Evolutionary conservation across 345 rosid genomes (phyloP).

Genomic region (Euphorbia pulcherrima): DNA sequence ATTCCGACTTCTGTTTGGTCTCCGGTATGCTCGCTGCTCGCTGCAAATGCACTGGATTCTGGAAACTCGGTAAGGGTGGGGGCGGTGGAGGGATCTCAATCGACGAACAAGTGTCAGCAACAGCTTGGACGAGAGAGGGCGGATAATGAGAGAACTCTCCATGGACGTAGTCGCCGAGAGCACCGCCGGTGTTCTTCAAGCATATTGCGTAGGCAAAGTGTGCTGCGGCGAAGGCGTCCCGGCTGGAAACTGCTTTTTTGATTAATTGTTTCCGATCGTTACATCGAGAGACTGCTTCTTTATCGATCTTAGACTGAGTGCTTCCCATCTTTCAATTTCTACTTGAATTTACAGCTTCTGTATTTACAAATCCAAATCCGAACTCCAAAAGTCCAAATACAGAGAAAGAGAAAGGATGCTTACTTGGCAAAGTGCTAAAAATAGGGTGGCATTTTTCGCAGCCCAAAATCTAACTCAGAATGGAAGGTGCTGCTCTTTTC

Average conservation of each 20-base stretch:
- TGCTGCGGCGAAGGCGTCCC: conserved; percentile 95
- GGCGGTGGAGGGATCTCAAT: conserved; percentile 1
- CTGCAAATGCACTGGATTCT: conserved; percentile 34
- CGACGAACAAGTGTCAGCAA: conserved; percentile 5
- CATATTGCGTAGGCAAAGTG: conserved; percentile 74
- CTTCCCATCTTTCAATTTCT: conserved; percentile 60
- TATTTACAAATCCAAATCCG: no score
- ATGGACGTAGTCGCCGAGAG: conserved; percentile 74
- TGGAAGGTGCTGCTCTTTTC: no score
- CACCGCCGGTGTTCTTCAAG: conserved; percentile 88
- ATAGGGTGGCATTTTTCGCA: no score
- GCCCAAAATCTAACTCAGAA: no score
- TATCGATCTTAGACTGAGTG: conserved; percentile 85
- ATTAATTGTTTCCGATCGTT: conserved; percentile 60
- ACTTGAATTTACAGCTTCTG: no score
- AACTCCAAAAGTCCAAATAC: no score
- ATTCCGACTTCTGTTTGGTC: conserved; percentile 51
- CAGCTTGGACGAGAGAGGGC: conserved; percentile 4
- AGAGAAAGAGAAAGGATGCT: no score
- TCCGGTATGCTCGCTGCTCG: conserved; percentile 81
- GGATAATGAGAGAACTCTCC: conserved; percentile 43
- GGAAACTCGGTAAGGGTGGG: conserved; percentile 14
- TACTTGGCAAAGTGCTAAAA: no score
- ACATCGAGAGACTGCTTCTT: conserved; percentile 78
- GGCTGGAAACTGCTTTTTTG: conserved; percentile 64